phyloP scores from a whole-genome alignment of 495 filamentous ascomycete genomes.

The Neurospora terricola region DNA sequence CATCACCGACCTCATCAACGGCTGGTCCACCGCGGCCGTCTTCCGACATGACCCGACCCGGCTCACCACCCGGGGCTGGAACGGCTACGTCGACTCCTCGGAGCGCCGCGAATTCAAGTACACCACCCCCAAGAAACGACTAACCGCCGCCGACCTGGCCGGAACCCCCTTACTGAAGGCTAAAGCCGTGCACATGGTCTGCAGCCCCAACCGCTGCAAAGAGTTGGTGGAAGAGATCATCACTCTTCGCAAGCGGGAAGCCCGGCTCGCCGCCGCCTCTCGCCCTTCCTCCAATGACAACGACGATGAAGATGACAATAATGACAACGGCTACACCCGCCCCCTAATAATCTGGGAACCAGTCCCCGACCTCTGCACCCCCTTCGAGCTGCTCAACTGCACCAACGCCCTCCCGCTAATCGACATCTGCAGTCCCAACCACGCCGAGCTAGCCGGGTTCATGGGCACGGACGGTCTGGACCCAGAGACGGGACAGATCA shows the following conservation, averaged over 20 bases:
- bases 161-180: conserved; percentile 50
- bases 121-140: conserved; percentile 71
- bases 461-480: conserved; percentile 49
- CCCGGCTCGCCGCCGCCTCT: background rate
- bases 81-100: conserved; percentile 56
- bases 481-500: conserved; percentile 40
- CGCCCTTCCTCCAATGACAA: conserved; percentile 1
- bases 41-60: conserved; percentile 56
- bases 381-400: conserved; percentile 63
- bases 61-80: conserved; percentile 84
- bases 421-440: conserved; percentile 83
- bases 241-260: conserved; percentile 20
- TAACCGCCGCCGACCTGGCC: conserved; percentile 40
- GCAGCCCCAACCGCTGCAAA: conserved; percentile 67
- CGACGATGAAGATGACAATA: conserved; percentile 1
- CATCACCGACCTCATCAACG: conserved; percentile 49
- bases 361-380: conserved; percentile 76
- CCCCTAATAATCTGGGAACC: conserved; percentile 93
- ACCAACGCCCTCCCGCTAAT: conserved; percentile 61
- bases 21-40: conserved; percentile 63
- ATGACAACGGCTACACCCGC: conserved; percentile 18
- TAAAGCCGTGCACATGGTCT: conserved; percentile 79
- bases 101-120: conserved; percentile 68
- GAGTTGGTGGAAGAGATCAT: conserved; percentile 57
- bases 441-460: conserved; percentile 72